phyloP scores from a whole-genome alignment of 257 asterid genomes.

The Lithospermum erythrorhizon region DNA sequence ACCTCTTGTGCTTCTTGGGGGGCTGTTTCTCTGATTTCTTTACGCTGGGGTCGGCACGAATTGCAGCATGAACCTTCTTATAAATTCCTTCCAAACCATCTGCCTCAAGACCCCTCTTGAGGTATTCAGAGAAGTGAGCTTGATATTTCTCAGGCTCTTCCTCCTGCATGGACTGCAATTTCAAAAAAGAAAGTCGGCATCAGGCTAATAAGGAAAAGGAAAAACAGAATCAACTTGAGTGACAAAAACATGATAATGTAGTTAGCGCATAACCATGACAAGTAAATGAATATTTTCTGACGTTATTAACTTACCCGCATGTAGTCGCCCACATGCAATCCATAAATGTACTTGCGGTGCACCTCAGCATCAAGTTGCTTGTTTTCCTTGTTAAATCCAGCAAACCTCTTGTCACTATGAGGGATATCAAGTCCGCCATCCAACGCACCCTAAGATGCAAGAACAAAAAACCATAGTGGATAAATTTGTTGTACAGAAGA shows the following conservation, averaged over 20 bases:
- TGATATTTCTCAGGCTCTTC: slow-evolving; percentile 75
- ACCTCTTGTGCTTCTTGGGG: slow-evolving; percentile 68
- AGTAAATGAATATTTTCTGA: no score
- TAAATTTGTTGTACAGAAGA: no score
- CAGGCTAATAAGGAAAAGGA: background rate
- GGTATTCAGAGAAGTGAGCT: slow-evolving; percentile 50
- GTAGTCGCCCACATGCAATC: slow-evolving; percentile 60
- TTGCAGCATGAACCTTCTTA: slow-evolving; percentile 72
- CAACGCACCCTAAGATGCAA: slow-evolving; percentile 45
- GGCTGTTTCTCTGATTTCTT: slow-evolving; percentile 50
- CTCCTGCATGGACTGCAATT: slow-evolving; percentile 36
- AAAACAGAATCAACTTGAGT: background rate
- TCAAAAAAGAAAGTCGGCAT: background rate
- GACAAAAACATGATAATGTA: background rate
- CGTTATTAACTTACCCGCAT: slow-evolving; percentile 33
- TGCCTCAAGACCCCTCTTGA: slow-evolving; percentile 39
- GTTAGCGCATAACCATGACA: no score
- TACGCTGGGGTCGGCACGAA: slow-evolving; percentile 47
- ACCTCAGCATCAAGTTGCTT: slow-evolving; percentile 58
- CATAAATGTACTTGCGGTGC: slow-evolving; percentile 62
- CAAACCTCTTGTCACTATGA: slow-evolving; percentile 76
- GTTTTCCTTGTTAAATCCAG: slow-evolving; percentile 56
- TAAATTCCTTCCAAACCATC: slow-evolving; percentile 47
- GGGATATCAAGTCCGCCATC: slow-evolving; percentile 81
- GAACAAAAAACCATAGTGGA: no score